These are phyloP conservation scores for Candida coleopterorum DNA, from an alignment of 805 yeast genomes.

Conservation along the genomic window DNA sequence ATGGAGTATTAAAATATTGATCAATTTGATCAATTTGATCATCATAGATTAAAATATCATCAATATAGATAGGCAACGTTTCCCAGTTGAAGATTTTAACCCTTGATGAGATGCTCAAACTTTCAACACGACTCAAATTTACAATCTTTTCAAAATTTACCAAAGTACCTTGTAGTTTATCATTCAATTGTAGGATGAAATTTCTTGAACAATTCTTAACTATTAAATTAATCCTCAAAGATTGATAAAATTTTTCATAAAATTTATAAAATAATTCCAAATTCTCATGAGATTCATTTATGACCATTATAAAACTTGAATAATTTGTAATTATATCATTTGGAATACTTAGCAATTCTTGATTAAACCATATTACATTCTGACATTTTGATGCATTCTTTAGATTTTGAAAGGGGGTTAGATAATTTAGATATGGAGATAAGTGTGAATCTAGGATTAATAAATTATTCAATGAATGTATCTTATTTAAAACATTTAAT, in stretches of 20 bases:
- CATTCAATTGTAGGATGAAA: constrained; percentile 28
- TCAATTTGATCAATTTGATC: constrained; percentile 36
- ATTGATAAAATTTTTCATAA: neutral
- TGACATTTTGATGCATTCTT: constrained; percentile 48
- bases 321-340: constrained; percentile 12
- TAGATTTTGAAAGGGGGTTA: constrained; percentile 52
- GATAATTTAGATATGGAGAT: constrained; percentile 46
- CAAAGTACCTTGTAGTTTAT: constrained; percentile 13
- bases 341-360: constrained; percentile 10
- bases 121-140: neutral
- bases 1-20: constrained; percentile 41
- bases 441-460: constrained; percentile 43
- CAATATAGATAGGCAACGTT: constrained; percentile 37
- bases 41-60: constrained; percentile 39
- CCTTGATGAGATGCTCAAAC: constrained; percentile 26
- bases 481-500: constrained; percentile 16
- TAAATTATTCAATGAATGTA: constrained; percentile 24
- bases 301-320: constrained; percentile 15
- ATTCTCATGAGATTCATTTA: constrained; percentile 11
- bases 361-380: constrained; percentile 43
- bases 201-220: constrained; percentile 34
- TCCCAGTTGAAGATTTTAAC: constrained; percentile 46
- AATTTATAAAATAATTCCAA: constrained; percentile 14
- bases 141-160: constrained; percentile 9
- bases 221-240: constrained; percentile 19